phyloP scores from a whole-genome alignment of 805 yeast species.

The Ogataea neopini region DNA sequence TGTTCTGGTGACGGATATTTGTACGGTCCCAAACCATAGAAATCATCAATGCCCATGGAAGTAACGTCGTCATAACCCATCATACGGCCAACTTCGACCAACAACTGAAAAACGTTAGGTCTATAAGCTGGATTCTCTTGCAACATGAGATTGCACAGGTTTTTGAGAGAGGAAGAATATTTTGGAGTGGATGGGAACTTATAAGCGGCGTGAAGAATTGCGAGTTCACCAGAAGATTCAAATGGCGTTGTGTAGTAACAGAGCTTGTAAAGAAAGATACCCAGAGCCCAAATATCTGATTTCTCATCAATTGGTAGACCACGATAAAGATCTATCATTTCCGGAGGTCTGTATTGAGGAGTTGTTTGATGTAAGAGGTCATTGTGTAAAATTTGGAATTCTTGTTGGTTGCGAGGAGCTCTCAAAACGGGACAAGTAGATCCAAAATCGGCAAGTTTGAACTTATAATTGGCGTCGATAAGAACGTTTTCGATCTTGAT shows the following conservation, averaged over 20 bases:
- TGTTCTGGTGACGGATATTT: conserved; percentile 30
- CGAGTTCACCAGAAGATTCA: conserved; percentile 84
- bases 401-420: conserved; percentile 74
- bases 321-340: conserved; percentile 87
- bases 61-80: conserved; percentile 46
- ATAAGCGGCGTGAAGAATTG: conserved; percentile 81
- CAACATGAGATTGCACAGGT: conserved; percentile 73
- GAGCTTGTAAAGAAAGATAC: conserved; percentile 85
- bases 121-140: conserved; percentile 80
- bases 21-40: conserved; percentile 38
- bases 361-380: conserved; percentile 91
- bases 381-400: conserved; percentile 73
- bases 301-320: conserved; percentile 87
- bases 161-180: conserved; percentile 70
- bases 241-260: conserved; percentile 95
- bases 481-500: conserved; percentile 93
- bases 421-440: conserved; percentile 71
- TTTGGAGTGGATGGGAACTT: conserved; percentile 71
- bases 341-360: conserved; percentile 94
- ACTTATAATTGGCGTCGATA: conserved; percentile 66
- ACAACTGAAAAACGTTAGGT: conserved; percentile 85
- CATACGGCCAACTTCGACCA: conserved; percentile 61
- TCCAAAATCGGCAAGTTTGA: conserved; percentile 92
- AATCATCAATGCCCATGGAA: conserved; percentile 31
- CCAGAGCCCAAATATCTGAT: conserved; percentile 96